Base-by-base conservation (phyloP, 257 asterid species). In the Pogostemon cablin region DNA sequence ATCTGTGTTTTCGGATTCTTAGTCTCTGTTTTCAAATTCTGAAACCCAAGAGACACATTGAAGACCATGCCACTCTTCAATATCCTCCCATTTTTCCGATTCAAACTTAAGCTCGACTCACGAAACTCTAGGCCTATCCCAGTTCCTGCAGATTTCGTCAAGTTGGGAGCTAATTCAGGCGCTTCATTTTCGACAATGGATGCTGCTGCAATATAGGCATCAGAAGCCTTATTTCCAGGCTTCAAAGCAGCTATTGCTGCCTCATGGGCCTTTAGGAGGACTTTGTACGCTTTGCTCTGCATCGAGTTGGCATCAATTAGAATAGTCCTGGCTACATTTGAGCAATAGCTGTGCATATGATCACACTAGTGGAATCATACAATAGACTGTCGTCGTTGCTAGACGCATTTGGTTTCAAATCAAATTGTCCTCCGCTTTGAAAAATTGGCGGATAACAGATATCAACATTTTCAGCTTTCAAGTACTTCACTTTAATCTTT, bases 101-200 rank as follows among this genome's bases (percentile, higher is more conserved):
- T 86, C 3, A 86, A 75, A 71, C 50, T 57, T 58, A 78, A 69
- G 43, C 82, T 81, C 0, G 87, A 78, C 71, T 86, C 92, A 4
- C 92, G 89, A 15, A 86, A 86, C 78, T 86, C 92, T 12, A 86
- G 76, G 17, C 92, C 92, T n/a, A 86, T 84, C 53, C 92, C 92
- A 35, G 92, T 80, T 66, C 92, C 92, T 43, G 86, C 89, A 46
- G 89, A 78, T 79, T 82, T 86, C 9, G 86, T 84, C 73, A 86
- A 56, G 67, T 80, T 78, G 17, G 82, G 81, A 38, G 75, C 77
- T 62, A 82, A 76, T 60, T 86, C 86, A 20, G 92, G 92, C 38
- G 87, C 87, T 15, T 84, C 87, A 67, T 37, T 78, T 71, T 84
- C 65, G 9, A 86, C 89, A 20, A 82, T 86, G 3, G 81, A 67